phyloP scores from a whole-genome alignment of 225 moss, liverwort and hornwort genomes.

The Sphagnum contortum region DNA sequence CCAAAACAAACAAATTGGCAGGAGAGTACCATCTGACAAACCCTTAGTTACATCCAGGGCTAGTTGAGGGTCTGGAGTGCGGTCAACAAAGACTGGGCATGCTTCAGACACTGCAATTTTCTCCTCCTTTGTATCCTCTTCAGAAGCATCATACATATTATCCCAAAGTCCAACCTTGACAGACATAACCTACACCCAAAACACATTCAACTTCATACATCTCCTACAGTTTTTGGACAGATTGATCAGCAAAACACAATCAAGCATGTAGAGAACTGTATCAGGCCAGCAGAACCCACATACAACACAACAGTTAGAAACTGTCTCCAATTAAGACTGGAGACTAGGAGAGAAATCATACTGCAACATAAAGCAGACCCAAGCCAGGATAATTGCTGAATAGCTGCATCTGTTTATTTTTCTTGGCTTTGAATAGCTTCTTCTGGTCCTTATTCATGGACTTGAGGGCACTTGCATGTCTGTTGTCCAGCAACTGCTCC shows the following conservation, averaged over 20 bases:
- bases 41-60: constrained; percentile 13
- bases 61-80: constrained; percentile 16
- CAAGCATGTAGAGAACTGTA: too few species aligned
- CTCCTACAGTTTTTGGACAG: too few species aligned
- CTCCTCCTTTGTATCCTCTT: constrained; percentile 25
- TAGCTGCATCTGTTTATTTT: constrained; percentile 30
- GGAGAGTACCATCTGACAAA: constrained; percentile 10
- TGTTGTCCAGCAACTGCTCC: constrained; percentile 50
- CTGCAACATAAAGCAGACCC: constrained; percentile 88
- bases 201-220: not conserved
- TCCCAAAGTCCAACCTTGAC: constrained; percentile 85
- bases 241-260: too few species aligned
- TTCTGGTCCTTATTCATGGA: constrained; percentile 2
- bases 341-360: constrained; percentile 12
- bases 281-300: too few species aligned
- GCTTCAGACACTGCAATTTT: too few species aligned
- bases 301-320: too few species aligned
- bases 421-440: constrained; percentile 23
- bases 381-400: constrained; percentile 70
- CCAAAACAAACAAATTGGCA: too few species aligned
- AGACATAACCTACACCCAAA: constrained; percentile 58
- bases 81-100: constrained; percentile 21
- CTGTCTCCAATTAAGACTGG: too few species aligned
- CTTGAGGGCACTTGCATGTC: constrained; percentile 15
- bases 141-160: constrained; percentile 55